Base-by-base conservation (phyloP, 2,329 filamentous ascomycete genomes). In the Furcasterigmium furcatum region DNA sequence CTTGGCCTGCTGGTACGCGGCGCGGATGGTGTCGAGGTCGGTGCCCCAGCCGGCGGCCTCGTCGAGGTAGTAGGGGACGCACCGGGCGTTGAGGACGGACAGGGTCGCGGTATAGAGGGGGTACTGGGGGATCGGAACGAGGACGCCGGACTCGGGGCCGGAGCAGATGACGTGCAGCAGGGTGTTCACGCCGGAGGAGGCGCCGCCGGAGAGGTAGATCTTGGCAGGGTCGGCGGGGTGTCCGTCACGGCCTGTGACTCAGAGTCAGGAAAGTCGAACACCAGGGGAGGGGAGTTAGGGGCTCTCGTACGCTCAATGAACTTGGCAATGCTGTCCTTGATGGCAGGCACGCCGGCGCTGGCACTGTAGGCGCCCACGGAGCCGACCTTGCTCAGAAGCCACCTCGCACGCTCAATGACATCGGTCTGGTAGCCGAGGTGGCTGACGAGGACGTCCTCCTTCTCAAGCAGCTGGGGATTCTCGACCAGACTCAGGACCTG, bases 281-380 rank as follows among this genome's bases (percentile, higher is more conserved):
- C n/a, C n/a, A 61, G 29, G 16, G 9, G 14, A 38, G 35, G 30
- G 29, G 20, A 50, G 34, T 36, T 16, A 36, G 34, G 19, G 18
- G 9, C 9, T 4, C 4, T 73, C 82, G 57, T 69, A 87, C 88
- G 74, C 74, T 96, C 88, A 55, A 99, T 90, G 70, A 96, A 99
- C 56, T 87, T 84, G 45, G 94, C 94, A 55, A 99, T 81, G 64
- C 89, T 95, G 65, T 95, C 80, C 52, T 91, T 85, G 61, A 99
- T 94, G 16, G 81, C 85, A 1, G 89, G 87, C 9, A 84, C 90
- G 65, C 94, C 94, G 59, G 90, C 88, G 62, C 90, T 96, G 64
- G 94, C 89, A 62, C 91, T 96, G 77, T 99, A 99, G 55, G 94
- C 94, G 56, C 94, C 94, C 4, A 97, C 91, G 47, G 89, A 95